Conservation (phyloP, 2,329 filamentous ascomycete genomes). For the Rhynchosporium graminicola region DNA sequence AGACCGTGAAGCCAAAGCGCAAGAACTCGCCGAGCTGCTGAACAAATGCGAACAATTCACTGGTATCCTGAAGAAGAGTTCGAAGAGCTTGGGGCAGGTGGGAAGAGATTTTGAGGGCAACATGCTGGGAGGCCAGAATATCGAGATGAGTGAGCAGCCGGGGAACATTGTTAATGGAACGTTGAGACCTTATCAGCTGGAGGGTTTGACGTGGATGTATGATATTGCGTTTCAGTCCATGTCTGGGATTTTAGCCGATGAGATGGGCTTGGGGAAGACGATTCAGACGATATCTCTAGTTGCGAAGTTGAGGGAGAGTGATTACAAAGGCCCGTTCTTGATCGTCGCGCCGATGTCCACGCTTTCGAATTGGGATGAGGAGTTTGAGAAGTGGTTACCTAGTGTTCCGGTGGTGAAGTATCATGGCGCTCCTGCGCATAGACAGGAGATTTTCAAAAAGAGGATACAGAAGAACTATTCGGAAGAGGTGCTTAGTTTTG, state of each 20-base stretch:
- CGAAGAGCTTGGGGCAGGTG: conserved; percentile 58
- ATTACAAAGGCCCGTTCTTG: conserved; percentile 81
- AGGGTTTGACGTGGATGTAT: conserved; percentile 92
- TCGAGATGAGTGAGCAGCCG: conserved; percentile 83
- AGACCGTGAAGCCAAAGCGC: conserved; percentile 59
- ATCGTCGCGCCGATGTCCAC: conserved; percentile 91
- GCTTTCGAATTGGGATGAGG: conserved; percentile 92
- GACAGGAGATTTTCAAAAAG: conserved; percentile 74
- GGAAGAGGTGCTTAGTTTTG: conserved; percentile 18
- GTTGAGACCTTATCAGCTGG: conserved; percentile 93
- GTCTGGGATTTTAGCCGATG: conserved; percentile 61
- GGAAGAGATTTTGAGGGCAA: conserved; percentile 62
- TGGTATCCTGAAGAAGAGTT: conserved; percentile 64
- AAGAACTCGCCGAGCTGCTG: conserved; percentile 60
- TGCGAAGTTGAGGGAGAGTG: conserved; percentile 83
- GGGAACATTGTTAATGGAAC: conserved; percentile 80
- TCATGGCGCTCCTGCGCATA: conserved; percentile 78
- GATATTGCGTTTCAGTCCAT: conserved; percentile 62
- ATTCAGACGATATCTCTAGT: conserved; percentile 54
- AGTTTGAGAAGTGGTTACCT: conserved; percentile 89
- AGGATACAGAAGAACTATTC: conserved; percentile 67
- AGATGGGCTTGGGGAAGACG: conserved; percentile 63
- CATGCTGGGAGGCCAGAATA: conserved; percentile 61
- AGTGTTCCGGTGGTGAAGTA: conserved; percentile 87
- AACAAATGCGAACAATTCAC: conserved; percentile 61